Percentiles rank a stretch among this genome's conserved stretches.
These are phyloP conservation scores for Nemania diffusa DNA, from an alignment of 2,329 filamentous ascomycete species.

Conservation along the genomic window DNA sequence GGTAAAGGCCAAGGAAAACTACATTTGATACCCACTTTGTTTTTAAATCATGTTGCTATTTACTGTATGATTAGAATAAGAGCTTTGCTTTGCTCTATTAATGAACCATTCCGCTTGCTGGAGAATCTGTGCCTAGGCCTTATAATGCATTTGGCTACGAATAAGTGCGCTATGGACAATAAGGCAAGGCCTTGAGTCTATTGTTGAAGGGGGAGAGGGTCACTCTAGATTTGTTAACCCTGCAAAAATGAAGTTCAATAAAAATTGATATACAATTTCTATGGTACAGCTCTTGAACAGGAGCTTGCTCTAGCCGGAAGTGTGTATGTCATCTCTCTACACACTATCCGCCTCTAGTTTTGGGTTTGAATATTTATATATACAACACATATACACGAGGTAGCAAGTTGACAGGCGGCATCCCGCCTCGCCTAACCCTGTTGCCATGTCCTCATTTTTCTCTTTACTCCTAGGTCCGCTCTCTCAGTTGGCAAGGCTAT, in stretches of 20 bases:
- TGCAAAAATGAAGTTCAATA: neutral
- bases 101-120: neutral
- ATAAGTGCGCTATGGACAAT: neutral
- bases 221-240: neutral
- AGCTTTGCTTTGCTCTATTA: neutral
- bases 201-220: neutral
- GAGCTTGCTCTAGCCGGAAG: neutral
- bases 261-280: slow-evolving; percentile 24
- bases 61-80: slow-evolving; percentile 3
- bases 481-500: too few species aligned
- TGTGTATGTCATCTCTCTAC: neutral
- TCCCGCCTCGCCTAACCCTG: neutral
- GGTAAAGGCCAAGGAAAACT: neutral
- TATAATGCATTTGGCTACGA: neutral
- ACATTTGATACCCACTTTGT: slow-evolving; percentile 31
- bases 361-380: slow-evolving; percentile 13
- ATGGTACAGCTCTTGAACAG: slow-evolving; percentile 17
- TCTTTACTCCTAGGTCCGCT: neutral
- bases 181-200: neutral
- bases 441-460: neutral
- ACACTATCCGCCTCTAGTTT: slow-evolving; percentile 10
- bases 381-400: slow-evolving; percentile 26
- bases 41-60: slow-evolving; percentile 8
- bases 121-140: neutral
- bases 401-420: neutral